phyloP scores from a whole-genome alignment of 495 filamentous ascomycete genomes.

The Neurospora sp. region DNA sequence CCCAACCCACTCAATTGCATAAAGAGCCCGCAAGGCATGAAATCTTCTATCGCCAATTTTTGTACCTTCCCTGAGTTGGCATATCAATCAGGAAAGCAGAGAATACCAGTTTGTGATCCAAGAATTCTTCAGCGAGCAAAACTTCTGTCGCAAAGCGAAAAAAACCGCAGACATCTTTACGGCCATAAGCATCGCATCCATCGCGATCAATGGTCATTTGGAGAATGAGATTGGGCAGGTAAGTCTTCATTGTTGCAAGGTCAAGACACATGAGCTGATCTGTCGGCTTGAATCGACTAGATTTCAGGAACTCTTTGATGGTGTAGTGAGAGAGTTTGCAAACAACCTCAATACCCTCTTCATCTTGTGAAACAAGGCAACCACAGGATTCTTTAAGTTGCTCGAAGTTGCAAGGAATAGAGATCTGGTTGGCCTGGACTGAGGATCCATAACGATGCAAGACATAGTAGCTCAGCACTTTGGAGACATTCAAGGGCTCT shows the following conservation, averaged over 20 bases:
- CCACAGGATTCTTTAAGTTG: neutral
- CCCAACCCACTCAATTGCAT: neutral
- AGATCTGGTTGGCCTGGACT: neutral
- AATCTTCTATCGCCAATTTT: too few relatives aligned
- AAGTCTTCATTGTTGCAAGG: neutral
- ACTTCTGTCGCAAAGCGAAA: neutral
- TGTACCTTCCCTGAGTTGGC: neutral
- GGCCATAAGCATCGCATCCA: fast-evolving
- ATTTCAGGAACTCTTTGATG: neutral
- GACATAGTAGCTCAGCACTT: neutral
- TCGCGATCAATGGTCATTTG: neutral
- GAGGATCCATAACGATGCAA: neutral
- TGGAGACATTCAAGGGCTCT: neutral
- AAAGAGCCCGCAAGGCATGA: neutral
- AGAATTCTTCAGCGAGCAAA: neutral
- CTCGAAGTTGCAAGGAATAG: neutral
- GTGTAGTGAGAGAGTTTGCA: neutral
- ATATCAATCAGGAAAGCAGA: neutral
- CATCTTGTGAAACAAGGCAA: neutral
- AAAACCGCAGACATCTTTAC: fast-evolving
- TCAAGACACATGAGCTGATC: neutral
- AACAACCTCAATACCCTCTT: too few relatives aligned
- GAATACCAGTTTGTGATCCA: neutral
- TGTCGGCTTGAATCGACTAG: neutral
- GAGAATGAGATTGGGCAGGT: neutral